Conservation (phyloP, 306 rosid genomes). For the Urtica urens region DNA sequence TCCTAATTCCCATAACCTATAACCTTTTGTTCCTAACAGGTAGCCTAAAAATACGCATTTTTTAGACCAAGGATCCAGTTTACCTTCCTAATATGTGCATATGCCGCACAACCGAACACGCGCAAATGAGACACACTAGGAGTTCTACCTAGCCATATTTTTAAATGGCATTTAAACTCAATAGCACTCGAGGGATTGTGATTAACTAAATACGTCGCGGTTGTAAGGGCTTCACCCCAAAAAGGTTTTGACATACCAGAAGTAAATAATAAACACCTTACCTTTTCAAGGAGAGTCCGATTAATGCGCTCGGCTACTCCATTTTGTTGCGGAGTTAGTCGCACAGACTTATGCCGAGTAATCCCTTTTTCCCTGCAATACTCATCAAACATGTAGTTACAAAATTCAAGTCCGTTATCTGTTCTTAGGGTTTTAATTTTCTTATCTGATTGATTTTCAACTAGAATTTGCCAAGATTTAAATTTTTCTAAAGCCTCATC, state of each 20-base stretch:
- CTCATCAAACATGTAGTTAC: too few species aligned
- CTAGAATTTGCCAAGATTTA: not conserved
- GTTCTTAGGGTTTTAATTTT: too few species aligned
- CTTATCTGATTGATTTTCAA: not conserved
- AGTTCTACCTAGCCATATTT: not conserved
- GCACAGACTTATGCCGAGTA: not conserved
- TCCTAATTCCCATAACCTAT: too few species aligned
- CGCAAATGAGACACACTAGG: not conserved
- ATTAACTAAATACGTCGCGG: not conserved
- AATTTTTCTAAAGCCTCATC: too few species aligned
- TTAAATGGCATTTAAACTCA: not conserved
- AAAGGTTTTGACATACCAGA: not conserved
- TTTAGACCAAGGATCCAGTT: too few species aligned
- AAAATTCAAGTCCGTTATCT: too few species aligned
- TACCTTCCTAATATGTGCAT: not conserved
- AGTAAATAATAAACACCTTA: not conserved
- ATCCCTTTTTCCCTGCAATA: too few species aligned
- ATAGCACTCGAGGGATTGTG: not conserved
- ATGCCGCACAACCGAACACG: too few species aligned
- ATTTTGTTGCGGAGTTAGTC: not conserved
- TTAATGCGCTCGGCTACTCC: not conserved
- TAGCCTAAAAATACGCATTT: too few species aligned
- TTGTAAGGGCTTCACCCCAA: not conserved
- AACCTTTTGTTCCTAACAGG: not conserved
- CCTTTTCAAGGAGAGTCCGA: too few species aligned